Percentiles rank a stretch among this genome's conserved stretches.
Evolutionary conservation across 768 basidiomycete species (phyloP).

Genomic region (Auriscalpium orientale): DNA sequence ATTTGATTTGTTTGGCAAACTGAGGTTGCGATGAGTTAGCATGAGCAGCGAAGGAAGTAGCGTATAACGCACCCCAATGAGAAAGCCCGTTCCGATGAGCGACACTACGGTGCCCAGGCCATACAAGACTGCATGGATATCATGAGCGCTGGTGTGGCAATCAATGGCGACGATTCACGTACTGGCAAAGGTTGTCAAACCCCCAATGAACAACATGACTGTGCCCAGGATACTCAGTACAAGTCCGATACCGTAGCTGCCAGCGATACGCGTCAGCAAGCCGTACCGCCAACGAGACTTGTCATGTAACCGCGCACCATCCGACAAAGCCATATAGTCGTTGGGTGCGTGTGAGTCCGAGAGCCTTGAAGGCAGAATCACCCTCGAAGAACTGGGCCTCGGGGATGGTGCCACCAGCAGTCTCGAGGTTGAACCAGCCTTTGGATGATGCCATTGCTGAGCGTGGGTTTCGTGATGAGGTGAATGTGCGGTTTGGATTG

Average conservation of each 20-base stretch:
- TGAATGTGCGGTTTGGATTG: neutral
- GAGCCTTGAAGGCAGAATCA: conserved; percentile 77
- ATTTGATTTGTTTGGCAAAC: conserved; percentile 76
- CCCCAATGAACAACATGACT: conserved; percentile 68
- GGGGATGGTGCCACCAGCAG: conserved; percentile 52
- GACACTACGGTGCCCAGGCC: conserved; percentile 75
- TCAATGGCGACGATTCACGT: conserved; percentile 23
- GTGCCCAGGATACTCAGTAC: conserved; percentile 73
- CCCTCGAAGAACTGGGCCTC: conserved; percentile 84
- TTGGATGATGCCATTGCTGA: conserved; percentile 42
- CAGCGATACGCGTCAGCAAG: neutral
- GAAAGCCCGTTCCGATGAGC: conserved; percentile 82
- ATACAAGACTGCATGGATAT: conserved; percentile 56
- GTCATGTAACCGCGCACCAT: conserved; percentile 44
- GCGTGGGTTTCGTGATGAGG: neutral
- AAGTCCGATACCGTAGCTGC: conserved; percentile 68
- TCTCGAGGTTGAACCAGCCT: conserved; percentile 84
- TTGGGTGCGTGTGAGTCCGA: conserved; percentile 73
- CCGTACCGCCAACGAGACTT: neutral
- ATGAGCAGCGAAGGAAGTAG: neutral
- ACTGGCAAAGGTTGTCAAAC: conserved; percentile 68
- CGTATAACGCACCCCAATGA: conserved; percentile 65
- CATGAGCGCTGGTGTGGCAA: conserved; percentile 3
- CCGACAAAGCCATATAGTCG: conserved; percentile 80
- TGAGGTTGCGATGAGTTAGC: conserved; percentile 21